phyloP scores from a whole-genome alignment of 129 eudicot genomes.

The Flaveria ramosissima region DNA sequence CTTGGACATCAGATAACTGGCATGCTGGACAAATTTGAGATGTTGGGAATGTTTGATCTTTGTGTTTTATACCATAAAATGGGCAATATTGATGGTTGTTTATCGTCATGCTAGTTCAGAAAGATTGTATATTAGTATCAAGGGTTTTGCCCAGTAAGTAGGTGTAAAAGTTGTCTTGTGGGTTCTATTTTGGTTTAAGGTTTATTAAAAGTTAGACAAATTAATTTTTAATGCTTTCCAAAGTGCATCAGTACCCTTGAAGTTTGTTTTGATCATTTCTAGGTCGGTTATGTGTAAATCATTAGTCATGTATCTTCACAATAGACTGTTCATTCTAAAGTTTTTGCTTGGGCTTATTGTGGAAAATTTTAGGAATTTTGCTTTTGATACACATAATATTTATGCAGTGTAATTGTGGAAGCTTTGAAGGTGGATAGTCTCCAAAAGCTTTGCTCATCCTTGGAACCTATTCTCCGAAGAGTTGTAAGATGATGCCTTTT shows the following conservation, averaged over 20 bases:
- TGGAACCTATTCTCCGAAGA: conserved; percentile 96
- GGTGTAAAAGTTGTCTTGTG: no score
- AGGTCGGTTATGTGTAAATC: background rate
- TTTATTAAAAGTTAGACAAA: background rate
- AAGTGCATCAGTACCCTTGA: background rate
- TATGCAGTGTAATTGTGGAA: conserved; percentile 81
- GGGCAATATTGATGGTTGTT: background rate
- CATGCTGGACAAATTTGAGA: background rate
- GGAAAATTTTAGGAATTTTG: background rate
- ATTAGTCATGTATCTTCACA: background rate
- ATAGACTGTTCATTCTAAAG: background rate
- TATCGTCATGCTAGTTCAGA: background rate
- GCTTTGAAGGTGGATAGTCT: conserved; percentile 90
- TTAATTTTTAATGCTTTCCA: conserved; percentile 7
- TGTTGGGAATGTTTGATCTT: background rate
- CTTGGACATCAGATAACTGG: background rate
- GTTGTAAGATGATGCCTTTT: conserved; percentile 57
- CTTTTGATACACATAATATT: conserved; percentile 22
- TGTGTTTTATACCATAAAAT: background rate
- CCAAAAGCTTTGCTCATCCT: conserved; percentile 87
- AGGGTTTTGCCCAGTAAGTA: no score
- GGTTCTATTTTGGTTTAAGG: no score
- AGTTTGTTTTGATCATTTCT: conserved; percentile 20
- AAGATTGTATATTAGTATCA: no score
- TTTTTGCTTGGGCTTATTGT: background rate